phyloP scores from a whole-genome alignment of 352 stramenopile species.

The Phytophthora aleatoria region DNA sequence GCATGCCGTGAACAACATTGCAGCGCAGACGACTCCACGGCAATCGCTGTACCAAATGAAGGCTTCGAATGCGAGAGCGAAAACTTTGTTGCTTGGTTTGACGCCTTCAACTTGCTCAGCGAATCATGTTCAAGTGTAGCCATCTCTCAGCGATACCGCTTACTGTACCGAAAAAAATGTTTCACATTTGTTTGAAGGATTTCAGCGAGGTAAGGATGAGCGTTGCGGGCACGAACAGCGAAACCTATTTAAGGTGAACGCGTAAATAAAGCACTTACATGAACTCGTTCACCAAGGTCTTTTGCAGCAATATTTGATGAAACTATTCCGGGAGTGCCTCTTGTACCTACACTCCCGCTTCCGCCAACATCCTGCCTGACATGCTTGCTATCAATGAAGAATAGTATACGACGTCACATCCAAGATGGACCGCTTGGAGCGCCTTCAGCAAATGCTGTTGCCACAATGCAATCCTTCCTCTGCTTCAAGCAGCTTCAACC shows the following conservation, averaged over 20 bases:
- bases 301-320: too few relatives aligned
- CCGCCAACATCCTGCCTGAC: too few relatives aligned
- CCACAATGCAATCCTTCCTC: neutral
- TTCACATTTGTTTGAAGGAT: too few relatives aligned
- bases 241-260: neutral
- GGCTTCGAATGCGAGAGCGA: too few relatives aligned
- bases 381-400: neutral
- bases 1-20: neutral
- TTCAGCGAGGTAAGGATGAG: too few relatives aligned
- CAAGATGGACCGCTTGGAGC: constrained; percentile 10
- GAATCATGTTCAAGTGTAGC: constrained; percentile 16
- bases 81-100: neutral
- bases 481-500: constrained; percentile 6
- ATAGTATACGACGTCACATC: neutral
- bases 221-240: neutral
- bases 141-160: constrained; percentile 4
- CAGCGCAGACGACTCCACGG: neutral
- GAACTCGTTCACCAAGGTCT: too few relatives aligned
- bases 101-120: constrained; percentile 9
- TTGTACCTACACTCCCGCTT: too few relatives aligned
- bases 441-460: constrained; percentile 15
- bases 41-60: too few relatives aligned
- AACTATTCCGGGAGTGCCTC: neutral
- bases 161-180: too few relatives aligned
- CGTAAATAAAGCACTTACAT: too few relatives aligned